A percentile compares a stretch with the other conserved stretches of the same genome.
Evolutionary conservation across 305 asterid species (phyloP).

Genomic region (Solanum chacoense): DNA sequence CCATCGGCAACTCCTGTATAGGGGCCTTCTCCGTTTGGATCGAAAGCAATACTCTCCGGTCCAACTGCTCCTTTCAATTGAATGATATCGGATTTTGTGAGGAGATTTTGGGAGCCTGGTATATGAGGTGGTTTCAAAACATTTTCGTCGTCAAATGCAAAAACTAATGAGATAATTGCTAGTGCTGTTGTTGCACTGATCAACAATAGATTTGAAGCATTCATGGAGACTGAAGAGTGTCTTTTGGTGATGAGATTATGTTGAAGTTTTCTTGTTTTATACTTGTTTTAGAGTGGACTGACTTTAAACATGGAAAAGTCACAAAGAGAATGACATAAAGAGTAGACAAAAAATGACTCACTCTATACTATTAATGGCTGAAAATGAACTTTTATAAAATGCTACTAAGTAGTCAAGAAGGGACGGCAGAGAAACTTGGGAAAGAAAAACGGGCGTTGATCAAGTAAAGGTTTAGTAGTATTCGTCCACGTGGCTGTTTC

Average conservation of each 20-base stretch:
- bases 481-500: neutral
- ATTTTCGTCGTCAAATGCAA: constrained; percentile 23
- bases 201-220: constrained; percentile 19
- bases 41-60: constrained; percentile 63
- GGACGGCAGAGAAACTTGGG: neutral
- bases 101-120: constrained; percentile 27
- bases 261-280: neutral
- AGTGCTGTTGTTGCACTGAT: constrained; percentile 25
- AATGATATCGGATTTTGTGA: constrained; percentile 29
- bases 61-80: constrained; percentile 44
- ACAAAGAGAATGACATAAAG: neutral
- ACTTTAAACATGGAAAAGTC: neutral
- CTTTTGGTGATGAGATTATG: neutral
- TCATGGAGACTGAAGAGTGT: neutral
- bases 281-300: neutral
- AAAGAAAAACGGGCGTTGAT: neutral
- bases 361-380: neutral
- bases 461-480: neutral
- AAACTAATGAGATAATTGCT: constrained; percentile 27
- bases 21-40: constrained; percentile 58
- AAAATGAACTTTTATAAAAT: neutral
- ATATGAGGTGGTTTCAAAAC: constrained; percentile 31
- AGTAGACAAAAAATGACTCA: neutral
- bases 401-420: neutral
- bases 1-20: constrained; percentile 77